These are phyloP conservation scores for Aquilaria malaccensis DNA, from an alignment of 345 rosid species.

Conservation along the genomic window DNA sequence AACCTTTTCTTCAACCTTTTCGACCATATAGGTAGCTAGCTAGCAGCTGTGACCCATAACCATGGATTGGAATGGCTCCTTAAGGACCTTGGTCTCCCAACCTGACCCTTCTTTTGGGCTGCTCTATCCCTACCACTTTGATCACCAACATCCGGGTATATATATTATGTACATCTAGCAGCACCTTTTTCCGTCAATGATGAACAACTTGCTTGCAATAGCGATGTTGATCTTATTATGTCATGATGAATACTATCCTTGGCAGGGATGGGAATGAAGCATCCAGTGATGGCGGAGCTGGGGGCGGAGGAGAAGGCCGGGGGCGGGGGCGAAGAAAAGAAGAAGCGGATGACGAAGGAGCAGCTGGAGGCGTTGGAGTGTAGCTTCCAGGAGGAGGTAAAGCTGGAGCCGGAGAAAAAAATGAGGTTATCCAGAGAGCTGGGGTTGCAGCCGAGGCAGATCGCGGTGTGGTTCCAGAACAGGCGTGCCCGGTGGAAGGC, in stretches of 20 bases:
- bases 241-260: too few relatives aligned
- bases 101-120: conserved; percentile 53
- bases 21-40: not conserved
- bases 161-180: not conserved
- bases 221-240: too few relatives aligned
- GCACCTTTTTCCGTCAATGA: not conserved
- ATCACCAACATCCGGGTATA: conserved; percentile 53
- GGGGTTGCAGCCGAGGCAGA: conserved; percentile 82
- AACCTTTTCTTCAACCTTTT: too few relatives aligned
- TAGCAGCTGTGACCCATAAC: not conserved
- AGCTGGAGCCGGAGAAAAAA: conserved; percentile 74
- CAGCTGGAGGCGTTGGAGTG: conserved; percentile 73
- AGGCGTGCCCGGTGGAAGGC: conserved; percentile 87
- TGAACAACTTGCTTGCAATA: too few relatives aligned
- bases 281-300: conserved; percentile 29
- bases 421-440: conserved; percentile 77
- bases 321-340: conserved; percentile 42
- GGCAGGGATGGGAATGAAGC: conserved; percentile 48
- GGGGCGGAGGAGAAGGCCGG: conserved; percentile 34
- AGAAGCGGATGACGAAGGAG: conserved; percentile 60
- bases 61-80: conserved; percentile 55
- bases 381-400: conserved; percentile 79
- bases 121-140: conserved; percentile 50
- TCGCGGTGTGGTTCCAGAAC: conserved; percentile 93
- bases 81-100: conserved; percentile 35